Base-by-base conservation (phyloP, 768 basidiomycete species). In the Peribolospora baueri region DNA sequence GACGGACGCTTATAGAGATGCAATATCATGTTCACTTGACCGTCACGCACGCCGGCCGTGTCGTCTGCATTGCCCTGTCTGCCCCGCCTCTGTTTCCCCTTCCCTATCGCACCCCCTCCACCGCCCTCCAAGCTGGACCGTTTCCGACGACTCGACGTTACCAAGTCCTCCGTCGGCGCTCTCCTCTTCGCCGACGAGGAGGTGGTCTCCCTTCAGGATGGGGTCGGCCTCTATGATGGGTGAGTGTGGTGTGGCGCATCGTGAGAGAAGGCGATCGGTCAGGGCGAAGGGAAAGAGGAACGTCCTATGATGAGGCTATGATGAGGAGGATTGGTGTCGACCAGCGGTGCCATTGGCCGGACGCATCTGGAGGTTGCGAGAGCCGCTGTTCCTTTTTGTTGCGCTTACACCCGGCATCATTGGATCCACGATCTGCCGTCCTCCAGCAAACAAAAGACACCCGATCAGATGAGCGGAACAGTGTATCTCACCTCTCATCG, bases 221-320 rank as follows among this genome's bases (percentile, higher is more conserved):
- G 70, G 52, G 80, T 95, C 5, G 90, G 90, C 1, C 79, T 97
- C 54, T 97, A 97, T 63, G 80, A 88, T 60, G 86, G 85, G 88
- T 90, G 66, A 58, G 80, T 69, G 39, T 45, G 36, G 4, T 13
- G 25, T 25, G 25, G 25, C 25, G 25, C 25, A 1, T 25, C 25
- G 25, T 25, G 25, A 25, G 25, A 25, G 25, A 25, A 25, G 25
- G 25, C 25, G 25, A 25, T 25, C 25, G 25, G 25, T 25, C 25
- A 25, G 25, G 25, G 25, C 25, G 25, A 25, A 25, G 25, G 25
- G 25, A 25, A 25, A 25, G 25, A 25, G 25, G 25, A 25, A 25
- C 25, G 25, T 25, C 25, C 25, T 25, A 25, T 25, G 25, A 25
- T 25, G 25, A 25, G 25, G 25, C 25, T 25, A 25, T 25, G 25